A percentile compares a stretch with the other conserved stretches of the same genome.
Evolutionary conservation across 2,329 filamentous ascomycete genomes (phyloP).

Genomic region (Exophiala sideris): DNA sequence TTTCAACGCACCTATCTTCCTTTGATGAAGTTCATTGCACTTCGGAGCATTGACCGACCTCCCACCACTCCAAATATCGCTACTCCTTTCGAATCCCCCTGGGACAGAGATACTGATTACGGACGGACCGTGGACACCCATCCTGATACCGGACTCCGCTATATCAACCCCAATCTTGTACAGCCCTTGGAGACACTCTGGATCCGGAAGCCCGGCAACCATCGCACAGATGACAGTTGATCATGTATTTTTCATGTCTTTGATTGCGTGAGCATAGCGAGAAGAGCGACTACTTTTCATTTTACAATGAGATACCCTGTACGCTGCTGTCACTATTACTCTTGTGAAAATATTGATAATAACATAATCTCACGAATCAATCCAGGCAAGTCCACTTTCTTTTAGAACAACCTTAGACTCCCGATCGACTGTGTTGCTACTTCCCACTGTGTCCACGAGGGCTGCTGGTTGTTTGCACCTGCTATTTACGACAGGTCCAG

Average conservation of each 20-base stretch:
- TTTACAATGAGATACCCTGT: slow-evolving; percentile 16
- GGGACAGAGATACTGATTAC: slow-evolving; percentile 43
- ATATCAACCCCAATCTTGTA: slow-evolving; percentile 47
- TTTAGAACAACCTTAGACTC: too few relatives aligned
- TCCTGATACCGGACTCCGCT: slow-evolving; percentile 40
- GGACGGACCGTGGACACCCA: slow-evolving; percentile 41
- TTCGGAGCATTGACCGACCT: slow-evolving; percentile 72
- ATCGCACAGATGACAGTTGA: background rate
- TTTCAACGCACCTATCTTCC: slow-evolving; percentile 80
- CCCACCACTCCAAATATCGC: slow-evolving; percentile 43
- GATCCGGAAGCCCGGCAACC: slow-evolving; percentile 32
- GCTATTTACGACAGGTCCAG: background rate
- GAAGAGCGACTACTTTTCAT: slow-evolving; percentile 6
- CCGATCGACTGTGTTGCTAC: too few relatives aligned
- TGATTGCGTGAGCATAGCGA: slow-evolving; percentile 17
- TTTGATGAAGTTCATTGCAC: slow-evolving; percentile 85
- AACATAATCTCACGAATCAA: background rate
- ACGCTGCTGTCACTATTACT: slow-evolving; percentile 1
- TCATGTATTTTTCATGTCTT: background rate
- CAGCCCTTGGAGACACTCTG: slow-evolving; percentile 44
- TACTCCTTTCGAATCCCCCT: slow-evolving; percentile 34
- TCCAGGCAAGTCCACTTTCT: background rate
- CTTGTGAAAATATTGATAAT: background rate
- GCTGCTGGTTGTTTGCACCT: background rate
- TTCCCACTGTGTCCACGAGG: too few relatives aligned